Percentiles rank a stretch among this genome's conserved stretches.
Conservation (phyloP, 202 grass and related monocot genomes). For the Digitaria exilis region DNA sequence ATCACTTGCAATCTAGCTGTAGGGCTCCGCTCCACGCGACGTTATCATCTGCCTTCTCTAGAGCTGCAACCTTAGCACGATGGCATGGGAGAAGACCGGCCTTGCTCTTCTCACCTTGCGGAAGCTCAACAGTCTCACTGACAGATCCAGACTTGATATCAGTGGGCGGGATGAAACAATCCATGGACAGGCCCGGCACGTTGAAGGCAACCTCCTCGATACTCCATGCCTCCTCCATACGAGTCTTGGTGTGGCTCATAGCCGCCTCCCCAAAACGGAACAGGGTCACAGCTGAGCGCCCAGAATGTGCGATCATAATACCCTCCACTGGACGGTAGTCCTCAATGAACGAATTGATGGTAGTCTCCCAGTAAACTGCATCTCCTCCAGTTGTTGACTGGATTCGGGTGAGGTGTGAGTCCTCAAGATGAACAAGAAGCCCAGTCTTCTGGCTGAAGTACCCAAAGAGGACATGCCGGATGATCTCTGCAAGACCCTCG, state of each 20-base stretch:
- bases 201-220: conserved; percentile 91
- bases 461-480: conserved; percentile 83
- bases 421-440: conserved; percentile 75
- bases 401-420: conserved; percentile 84
- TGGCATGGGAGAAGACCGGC: conserved; percentile 48
- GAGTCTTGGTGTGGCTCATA: conserved; percentile 85
- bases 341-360: conserved; percentile 78
- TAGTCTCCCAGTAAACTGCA: conserved; percentile 90
- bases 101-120: conserved; percentile 63
- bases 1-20: conserved; percentile 63
- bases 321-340: conserved; percentile 83
- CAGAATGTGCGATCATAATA: conserved; percentile 75
- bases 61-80: conserved; percentile 70
- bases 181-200: conserved; percentile 73
- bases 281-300: conserved; percentile 69
- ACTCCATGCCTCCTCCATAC: conserved; percentile 90
- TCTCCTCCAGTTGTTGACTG: conserved; percentile 79
- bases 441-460: conserved; percentile 91
- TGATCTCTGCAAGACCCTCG: conserved; percentile 84
- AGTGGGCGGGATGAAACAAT: conserved; percentile 88
- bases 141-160: conserved; percentile 78
- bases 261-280: conserved; percentile 82
- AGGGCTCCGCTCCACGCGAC: conserved; percentile 61
- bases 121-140: conserved; percentile 68
- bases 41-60: conserved; percentile 57